phyloP scores from a whole-genome alignment of 306 rosid genomes.

The Cicer cuneatum region DNA sequence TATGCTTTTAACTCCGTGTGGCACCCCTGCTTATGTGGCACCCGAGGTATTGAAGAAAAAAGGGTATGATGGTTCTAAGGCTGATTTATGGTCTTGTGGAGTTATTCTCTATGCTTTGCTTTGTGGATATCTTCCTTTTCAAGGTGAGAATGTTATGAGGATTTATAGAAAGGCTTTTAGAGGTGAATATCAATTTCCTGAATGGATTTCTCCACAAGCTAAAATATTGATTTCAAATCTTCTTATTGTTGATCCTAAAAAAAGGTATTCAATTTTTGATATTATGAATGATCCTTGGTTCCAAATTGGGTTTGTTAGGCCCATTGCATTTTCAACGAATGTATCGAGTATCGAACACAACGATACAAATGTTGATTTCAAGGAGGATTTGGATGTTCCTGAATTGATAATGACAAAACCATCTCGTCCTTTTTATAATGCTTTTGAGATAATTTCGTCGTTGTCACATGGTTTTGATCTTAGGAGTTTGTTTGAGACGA shows the following conservation, averaged over 20 bases:
- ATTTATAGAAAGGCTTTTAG: slow-evolving; percentile 72
- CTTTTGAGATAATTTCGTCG: slow-evolving; percentile 78
- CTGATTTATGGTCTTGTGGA: slow-evolving; percentile 89
- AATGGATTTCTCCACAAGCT: slow-evolving; percentile 67
- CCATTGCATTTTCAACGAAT: slow-evolving; percentile 54
- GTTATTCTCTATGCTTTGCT: slow-evolving; percentile 71
- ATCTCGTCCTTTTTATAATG: slow-evolving; percentile 72
- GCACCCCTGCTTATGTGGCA: slow-evolving; percentile 90
- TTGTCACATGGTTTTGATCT: slow-evolving; percentile 78
- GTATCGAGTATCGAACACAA: slow-evolving; percentile 13
- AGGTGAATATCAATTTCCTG: slow-evolving; percentile 63
- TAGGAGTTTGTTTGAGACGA: slow-evolving; percentile 71
- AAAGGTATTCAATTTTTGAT: slow-evolving; percentile 60
- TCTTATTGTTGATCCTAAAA: slow-evolving; percentile 66
- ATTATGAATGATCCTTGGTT: slow-evolving; percentile 73
- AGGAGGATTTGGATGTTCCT: slow-evolving; percentile 9
- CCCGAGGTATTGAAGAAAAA: slow-evolving; percentile 77
- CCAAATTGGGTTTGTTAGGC: slow-evolving; percentile 54
- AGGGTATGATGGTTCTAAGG: slow-evolving; percentile 81
- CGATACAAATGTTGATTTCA: slow-evolving; percentile 20
- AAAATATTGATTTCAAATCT: slow-evolving; percentile 59
- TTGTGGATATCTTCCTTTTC: slow-evolving; percentile 73
- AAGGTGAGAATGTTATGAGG: slow-evolving; percentile 65
- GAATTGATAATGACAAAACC: slow-evolving; percentile 46
- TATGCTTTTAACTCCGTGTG: slow-evolving; percentile 77